Conservation (phyloP, 192 early-diverging fungal genomes). For the Coemansia sp. region DNA sequence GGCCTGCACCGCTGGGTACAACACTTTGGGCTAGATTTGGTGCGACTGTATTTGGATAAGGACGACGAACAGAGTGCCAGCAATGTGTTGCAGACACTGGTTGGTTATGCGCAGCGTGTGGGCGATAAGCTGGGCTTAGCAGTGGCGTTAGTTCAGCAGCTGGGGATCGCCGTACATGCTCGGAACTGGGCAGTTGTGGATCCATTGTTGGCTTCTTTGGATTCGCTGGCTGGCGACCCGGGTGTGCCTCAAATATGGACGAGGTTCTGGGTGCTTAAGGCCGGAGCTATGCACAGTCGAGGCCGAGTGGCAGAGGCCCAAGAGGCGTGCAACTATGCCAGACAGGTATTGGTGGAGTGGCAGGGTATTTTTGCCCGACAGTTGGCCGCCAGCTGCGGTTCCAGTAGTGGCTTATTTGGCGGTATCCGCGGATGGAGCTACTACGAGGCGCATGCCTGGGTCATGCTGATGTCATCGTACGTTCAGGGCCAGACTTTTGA, state of each 20-base stretch:
- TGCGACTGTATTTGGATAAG: slow-evolving; percentile 8
- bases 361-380: slow-evolving; percentile 30
- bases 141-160: slow-evolving; percentile 26
- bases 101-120: slow-evolving; percentile 16
- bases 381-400: slow-evolving; percentile 7
- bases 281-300: slow-evolving; percentile 9
- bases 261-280: slow-evolving; percentile 45
- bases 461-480: slow-evolving; percentile 41
- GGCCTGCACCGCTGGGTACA: slow-evolving; percentile 30
- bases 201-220: background rate
- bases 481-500: slow-evolving; percentile 16
- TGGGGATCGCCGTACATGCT: slow-evolving; percentile 22
- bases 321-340: slow-evolving; percentile 28
- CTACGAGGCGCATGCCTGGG: slow-evolving; percentile 52
- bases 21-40: slow-evolving; percentile 37
- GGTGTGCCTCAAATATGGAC: slow-evolving; percentile 16
- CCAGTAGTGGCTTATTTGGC: slow-evolving; percentile 21
- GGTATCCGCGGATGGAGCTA: slow-evolving; percentile 31
- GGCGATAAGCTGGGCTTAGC: slow-evolving; percentile 18
- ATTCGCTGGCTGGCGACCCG: background rate
- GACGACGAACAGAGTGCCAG: slow-evolving; percentile 20
- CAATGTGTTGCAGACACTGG: slow-evolving; percentile 14
- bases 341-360: slow-evolving; percentile 38
- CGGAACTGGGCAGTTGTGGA: slow-evolving; percentile 22
- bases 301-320: slow-evolving; percentile 23